Evolutionary conservation across 768 basidiomycete genomes (phyloP).

Genomic region (Leccinum subgranulosum): DNA sequence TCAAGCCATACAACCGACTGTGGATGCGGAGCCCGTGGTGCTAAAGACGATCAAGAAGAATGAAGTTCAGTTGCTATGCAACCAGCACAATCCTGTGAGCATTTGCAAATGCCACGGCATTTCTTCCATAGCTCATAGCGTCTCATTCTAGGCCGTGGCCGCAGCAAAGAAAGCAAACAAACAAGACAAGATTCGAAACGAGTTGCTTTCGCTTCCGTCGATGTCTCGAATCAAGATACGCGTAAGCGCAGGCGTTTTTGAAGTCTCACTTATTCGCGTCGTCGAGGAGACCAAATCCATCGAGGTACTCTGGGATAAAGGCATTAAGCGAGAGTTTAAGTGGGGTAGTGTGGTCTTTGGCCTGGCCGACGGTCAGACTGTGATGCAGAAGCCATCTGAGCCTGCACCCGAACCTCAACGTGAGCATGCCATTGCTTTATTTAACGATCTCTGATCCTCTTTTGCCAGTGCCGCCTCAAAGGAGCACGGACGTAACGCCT

Average conservation of each 20-base stretch:
- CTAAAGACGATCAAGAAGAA: slow-evolving; percentile 72
- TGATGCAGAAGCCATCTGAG: slow-evolving; percentile 71
- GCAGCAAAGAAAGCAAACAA: slow-evolving; percentile 74
- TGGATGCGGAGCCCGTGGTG: slow-evolving; percentile 28
- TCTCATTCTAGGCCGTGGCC: slow-evolving; percentile 54
- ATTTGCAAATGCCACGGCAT: not conserved
- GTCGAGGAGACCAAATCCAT: slow-evolving; percentile 68
- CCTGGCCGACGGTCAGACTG: slow-evolving; percentile 58
- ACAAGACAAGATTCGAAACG: slow-evolving; percentile 67
- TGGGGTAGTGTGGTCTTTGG: slow-evolving; percentile 81
- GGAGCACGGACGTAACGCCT: slow-evolving; percentile 7
- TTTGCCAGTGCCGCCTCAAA: slow-evolving; percentile 17
- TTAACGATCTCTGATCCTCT: slow-evolving; percentile 6
- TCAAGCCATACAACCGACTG: slow-evolving; percentile 2
- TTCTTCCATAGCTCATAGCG: not conserved
- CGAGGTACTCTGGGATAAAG: slow-evolving; percentile 79
- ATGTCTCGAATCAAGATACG: slow-evolving; percentile 83
- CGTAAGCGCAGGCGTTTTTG: slow-evolving; percentile 80
- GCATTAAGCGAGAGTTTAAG: slow-evolving; percentile 72
- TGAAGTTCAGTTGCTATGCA: slow-evolving; percentile 74
- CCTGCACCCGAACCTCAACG: slow-evolving; percentile 43
- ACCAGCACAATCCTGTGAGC: slow-evolving; percentile 89
- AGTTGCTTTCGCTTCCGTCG: slow-evolving; percentile 64
- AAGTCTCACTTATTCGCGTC: slow-evolving; percentile 74
- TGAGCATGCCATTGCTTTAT: slow-evolving; percentile 31